Base-by-base conservation (phyloP, 441 rosid genomes). In the Pelargonium citronellum region DNA sequence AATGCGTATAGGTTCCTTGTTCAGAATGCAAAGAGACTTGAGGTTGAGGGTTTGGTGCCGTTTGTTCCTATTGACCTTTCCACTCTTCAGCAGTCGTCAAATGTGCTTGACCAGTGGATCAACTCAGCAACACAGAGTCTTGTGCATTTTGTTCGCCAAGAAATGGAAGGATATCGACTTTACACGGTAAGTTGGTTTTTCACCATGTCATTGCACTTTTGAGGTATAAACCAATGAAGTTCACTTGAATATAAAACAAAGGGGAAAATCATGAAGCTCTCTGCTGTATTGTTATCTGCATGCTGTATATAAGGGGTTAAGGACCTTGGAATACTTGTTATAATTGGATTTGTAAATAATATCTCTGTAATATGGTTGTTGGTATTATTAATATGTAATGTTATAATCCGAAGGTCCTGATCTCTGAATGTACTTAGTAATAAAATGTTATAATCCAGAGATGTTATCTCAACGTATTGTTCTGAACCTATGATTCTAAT, bases 71-170 rank as follows among this genome's bases (percentile, higher is more conserved):
- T 70, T 72, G 88, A 84, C 69, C 72, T 83, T 68, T 83, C 79
- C 76, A 76, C 80, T 51, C 89, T 91, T 81, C 89, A 80, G 71
- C 74, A 74, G 70, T 91, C 97, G 41, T 87, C 91, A 44, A 96
- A 96, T 62, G 96, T 93, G 73, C 96, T 96, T 20, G 99, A 96
- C 81, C 97, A 89, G 73, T 96, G 99, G 99, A 96, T 96, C 75
- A 87, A 87, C 74, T 93, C 99, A 30, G 97, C 99, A 73, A 96
- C 97, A 16, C 98, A 89, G 80, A 91, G 96, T 85, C 98, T 93
- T 79, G 97, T 96, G 58, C 90, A 83, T 82, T 93, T 91, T 77
- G 98, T 88, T 39, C 79, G 84, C 58, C 81, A 84, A 74, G 97
- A 93, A 84, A 96, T 96, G 99, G 90, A 93, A 72, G 97, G 75